Evolutionary conservation across 148 eudicot genomes (phyloP).

Genomic region (Linanthus parryae): DNA sequence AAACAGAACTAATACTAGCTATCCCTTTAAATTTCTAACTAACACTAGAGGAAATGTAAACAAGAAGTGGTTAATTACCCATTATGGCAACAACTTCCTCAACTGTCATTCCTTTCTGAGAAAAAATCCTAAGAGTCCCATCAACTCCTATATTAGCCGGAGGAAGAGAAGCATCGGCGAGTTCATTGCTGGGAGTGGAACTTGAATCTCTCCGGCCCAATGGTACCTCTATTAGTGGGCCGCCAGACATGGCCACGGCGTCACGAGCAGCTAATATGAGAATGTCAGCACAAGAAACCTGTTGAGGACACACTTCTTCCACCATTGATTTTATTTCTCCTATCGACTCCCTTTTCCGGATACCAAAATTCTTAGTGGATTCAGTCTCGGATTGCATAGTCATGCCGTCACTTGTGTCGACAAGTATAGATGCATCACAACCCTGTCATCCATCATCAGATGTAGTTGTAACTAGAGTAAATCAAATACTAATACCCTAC

Average conservation of each 20-base stretch:
- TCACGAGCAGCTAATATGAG: constrained; percentile 44
- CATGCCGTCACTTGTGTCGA: constrained; percentile 9
- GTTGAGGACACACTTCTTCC: constrained; percentile 33
- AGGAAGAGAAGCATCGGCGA: constrained; percentile 44
- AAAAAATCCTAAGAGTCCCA: constrained; percentile 27
- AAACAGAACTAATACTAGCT: too few species aligned
- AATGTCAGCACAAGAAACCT: constrained; percentile 59
- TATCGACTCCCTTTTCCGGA: constrained; percentile 35
- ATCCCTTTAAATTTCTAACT: too few species aligned
- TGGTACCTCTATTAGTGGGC: constrained; percentile 37
- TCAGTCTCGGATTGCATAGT: constrained; percentile 19
- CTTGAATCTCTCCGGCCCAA: constrained; percentile 51
- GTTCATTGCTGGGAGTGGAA: constrained; percentile 17
- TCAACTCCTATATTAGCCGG: constrained; percentile 25
- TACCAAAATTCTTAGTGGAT: constrained; percentile 40
- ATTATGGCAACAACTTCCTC: constrained; percentile 55
- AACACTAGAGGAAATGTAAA: too few species aligned
- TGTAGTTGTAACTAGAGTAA: too few species aligned
- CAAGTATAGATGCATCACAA: constrained; percentile 61
- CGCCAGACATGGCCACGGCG: constrained; percentile 33
- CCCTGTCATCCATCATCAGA: constrained; percentile 37
- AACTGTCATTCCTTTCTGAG: constrained; percentile 37
- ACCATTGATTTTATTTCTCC: constrained; percentile 26
- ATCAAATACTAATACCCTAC: too few species aligned
- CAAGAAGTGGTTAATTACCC: too few species aligned